These are phyloP conservation scores for Closterium sp. DNA, from an alignment of 139 green algal genomes.

Conservation along the genomic window DNA sequence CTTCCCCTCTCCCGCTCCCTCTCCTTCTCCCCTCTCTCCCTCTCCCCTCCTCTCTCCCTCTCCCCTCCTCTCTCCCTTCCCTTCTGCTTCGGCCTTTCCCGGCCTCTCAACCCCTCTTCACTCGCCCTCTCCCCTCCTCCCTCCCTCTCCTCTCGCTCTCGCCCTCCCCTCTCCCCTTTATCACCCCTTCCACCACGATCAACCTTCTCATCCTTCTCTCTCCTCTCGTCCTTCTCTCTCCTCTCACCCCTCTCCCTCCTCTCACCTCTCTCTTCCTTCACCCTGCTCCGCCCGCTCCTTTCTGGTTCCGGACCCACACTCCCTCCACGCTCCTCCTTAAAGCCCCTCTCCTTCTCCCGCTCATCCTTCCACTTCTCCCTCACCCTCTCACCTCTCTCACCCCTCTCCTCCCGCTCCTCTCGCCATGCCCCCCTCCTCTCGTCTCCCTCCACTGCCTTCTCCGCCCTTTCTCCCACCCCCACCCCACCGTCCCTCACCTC, in stretches of 20 bases:
- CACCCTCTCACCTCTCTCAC: neutral
- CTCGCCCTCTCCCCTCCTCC: neutral
- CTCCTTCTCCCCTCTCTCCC: neutral
- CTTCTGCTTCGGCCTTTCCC: neutral
- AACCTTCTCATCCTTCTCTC: neutral
- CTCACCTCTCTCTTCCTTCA: conserved; percentile 18
- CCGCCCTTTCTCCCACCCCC: neutral
- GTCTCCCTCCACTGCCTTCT: neutral
- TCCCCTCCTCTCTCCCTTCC: conserved; percentile 1
- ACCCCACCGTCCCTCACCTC: neutral
- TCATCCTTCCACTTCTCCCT: neutral
- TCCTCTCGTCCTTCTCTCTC: neutral
- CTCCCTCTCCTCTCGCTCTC: neutral
- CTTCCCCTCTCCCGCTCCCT: neutral
- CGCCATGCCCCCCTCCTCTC: neutral
- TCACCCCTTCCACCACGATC: neutral
- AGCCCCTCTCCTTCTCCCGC: neutral
- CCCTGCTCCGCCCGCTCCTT: neutral
- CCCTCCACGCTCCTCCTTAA: neutral
- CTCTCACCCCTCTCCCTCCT: neutral
- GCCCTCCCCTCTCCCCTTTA: neutral
- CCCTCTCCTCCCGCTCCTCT: neutral
- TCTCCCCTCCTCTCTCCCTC: conserved; percentile 5
- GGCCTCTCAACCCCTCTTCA: neutral
- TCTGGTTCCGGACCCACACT: neutral